Evolutionary conservation across 371 early-diverging fungal species (phyloP), one percentile per base, ranked within the genome.

Genomic region (Mucor piriformis): DNA sequence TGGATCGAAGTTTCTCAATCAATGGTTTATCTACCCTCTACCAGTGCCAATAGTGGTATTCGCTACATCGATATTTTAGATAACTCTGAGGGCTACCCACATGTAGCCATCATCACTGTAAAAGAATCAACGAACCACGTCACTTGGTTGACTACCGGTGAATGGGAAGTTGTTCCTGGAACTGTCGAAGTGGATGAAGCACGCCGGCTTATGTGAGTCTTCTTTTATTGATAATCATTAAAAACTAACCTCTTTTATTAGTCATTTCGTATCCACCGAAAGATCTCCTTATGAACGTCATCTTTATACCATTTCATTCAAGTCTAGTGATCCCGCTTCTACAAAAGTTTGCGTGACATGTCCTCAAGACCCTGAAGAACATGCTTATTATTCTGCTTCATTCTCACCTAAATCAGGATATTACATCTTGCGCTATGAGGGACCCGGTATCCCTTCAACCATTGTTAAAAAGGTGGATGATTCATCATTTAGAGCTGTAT

Each of bases 361-460:
- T 46, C 76, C 74, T 13, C 48, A 63, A 6, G 61, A 73, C 34
- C 62, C 63, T 6, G 69, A 80, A n/a, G 66, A 46, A 6, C 68
- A 73, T 59, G 95, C 92, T 4, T 89, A 83, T 54, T 97, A 93
- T 67, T 58, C 64, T 11, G 89, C 85, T 2, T 70, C 74, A 0
- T 92, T 96, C 67, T 94, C 95, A 12, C 84, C 92, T 0, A 80
- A 85, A 13, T 84, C 83, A 40, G 80, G 83, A 8, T 94, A 89
- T 64, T 93, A 92, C 51, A 64, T 88, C 20, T 74, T 95, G 7
- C 64, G 76, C 15, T 95, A 96, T 67, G 72, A 82, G 16, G 98
- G 98, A 0, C 98, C 98, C 1, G 89, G 87, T 44, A 79, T 96
- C 3, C 97, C 97, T 2, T 92, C 85, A 66, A 90, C 90, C 37